Percentiles rank a stretch among this genome's conserved stretches.
Evolutionary conservation across 2,329 filamentous ascomycete species (phyloP).

Genomic region (Colletotrichum agaves): DNA sequence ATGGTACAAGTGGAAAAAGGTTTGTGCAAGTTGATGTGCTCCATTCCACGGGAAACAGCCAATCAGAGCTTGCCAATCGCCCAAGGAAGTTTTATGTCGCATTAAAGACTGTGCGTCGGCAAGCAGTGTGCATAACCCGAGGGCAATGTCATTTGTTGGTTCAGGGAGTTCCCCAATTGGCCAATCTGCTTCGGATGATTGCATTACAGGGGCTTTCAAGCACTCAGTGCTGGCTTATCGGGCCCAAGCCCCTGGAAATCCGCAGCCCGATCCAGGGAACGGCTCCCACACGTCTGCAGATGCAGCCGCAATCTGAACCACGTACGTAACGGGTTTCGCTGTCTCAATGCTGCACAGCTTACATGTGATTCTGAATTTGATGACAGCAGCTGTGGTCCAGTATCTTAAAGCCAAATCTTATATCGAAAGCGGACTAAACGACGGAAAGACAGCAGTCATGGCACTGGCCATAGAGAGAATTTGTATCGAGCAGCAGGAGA

Average conservation of each 20-base stretch:
- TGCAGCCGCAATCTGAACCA: background rate
- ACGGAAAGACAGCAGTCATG: background rate
- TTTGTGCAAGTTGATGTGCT: background rate
- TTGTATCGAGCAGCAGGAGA: background rate
- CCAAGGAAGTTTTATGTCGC: background rate
- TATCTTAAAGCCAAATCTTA: background rate
- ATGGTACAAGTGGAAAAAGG: background rate
- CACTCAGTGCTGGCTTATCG: background rate
- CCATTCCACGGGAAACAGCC: background rate
- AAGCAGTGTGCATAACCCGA: background rate
- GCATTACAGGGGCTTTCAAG: background rate
- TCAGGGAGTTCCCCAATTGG: background rate
- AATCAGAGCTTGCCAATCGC: background rate
- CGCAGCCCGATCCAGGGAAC: background rate
- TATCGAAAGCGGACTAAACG: background rate
- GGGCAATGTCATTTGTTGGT: background rate
- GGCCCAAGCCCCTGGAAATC: slow-evolving; percentile 13
- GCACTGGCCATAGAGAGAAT: background rate
- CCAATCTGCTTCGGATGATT: background rate
- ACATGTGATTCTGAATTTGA: background rate
- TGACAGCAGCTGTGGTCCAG: background rate
- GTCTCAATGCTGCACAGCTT: background rate
- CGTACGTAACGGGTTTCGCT: background rate
- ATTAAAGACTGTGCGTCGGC: background rate
- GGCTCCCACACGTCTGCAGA: background rate